Percentiles rank a stretch among this genome's conserved stretches.
Conservation (phyloP, 2,329 filamentous ascomycete species). For the Diaporthe vaccinii region DNA sequence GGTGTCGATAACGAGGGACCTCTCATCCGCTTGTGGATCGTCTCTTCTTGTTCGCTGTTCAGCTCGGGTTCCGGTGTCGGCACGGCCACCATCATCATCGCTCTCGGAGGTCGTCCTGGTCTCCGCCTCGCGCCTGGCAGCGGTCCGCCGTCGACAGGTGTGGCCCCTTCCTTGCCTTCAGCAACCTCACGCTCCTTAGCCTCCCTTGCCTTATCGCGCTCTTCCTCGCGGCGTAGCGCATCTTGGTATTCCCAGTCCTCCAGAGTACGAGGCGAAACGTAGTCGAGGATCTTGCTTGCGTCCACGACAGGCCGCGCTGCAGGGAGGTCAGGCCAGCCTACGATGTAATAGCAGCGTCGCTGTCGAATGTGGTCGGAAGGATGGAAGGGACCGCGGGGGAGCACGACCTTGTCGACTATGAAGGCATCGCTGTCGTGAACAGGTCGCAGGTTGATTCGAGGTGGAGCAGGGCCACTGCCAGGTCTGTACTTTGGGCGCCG, state of each 20-base stretch:
- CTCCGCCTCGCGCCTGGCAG: slow-evolving; percentile 33
- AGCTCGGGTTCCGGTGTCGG: slow-evolving; percentile 33
- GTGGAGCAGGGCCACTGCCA: slow-evolving; percentile 62
- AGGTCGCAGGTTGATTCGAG: slow-evolving; percentile 62
- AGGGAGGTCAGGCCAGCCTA: slow-evolving; percentile 68
- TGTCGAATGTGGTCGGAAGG: slow-evolving; percentile 49
- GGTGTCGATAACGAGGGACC: slow-evolving; percentile 58
- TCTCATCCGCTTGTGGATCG: slow-evolving; percentile 47
- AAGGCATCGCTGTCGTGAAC: slow-evolving; percentile 66
- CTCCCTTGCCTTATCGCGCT: slow-evolving; percentile 48
- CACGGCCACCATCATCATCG: slow-evolving; percentile 3
- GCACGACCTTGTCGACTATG: slow-evolving; percentile 67
- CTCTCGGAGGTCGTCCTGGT: slow-evolving; percentile 38
- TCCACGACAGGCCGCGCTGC: slow-evolving; percentile 61
- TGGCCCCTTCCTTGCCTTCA: background rate
- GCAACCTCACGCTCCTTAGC: slow-evolving; percentile 19
- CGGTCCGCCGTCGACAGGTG: background rate
- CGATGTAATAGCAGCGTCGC: slow-evolving; percentile 65
- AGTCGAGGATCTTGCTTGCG: slow-evolving; percentile 65
- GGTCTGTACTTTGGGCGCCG: slow-evolving; percentile 55
- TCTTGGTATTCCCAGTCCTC: slow-evolving; percentile 69
- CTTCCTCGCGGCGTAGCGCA: slow-evolving; percentile 58
- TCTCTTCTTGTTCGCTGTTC: slow-evolving; percentile 45
- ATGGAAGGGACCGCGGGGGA: slow-evolving; percentile 51
- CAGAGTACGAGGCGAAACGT: slow-evolving; percentile 68